Conservation (phyloP, 306 rosid species). For the Cicer pinnatifidum region DNA sequence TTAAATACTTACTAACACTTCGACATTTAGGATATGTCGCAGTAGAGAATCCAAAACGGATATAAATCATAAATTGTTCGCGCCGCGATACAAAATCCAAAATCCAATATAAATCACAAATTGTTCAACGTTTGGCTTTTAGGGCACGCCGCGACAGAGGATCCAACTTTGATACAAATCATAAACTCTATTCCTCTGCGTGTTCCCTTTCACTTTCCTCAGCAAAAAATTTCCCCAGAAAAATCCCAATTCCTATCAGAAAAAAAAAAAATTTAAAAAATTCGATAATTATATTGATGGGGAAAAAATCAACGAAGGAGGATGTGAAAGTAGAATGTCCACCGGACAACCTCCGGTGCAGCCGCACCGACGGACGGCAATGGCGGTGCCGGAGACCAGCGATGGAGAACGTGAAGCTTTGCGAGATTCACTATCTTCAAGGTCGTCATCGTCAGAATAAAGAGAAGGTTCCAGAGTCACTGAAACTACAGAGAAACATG, state of each 20-base stretch:
- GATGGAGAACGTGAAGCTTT: conserved; percentile 78
- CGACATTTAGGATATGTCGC: too few relatives aligned
- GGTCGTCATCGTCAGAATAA: conserved; percentile 81
- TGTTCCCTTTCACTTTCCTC: conserved; percentile 19
- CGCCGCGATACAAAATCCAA: too few relatives aligned
- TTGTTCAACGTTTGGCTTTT: neutral
- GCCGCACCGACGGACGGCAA: conserved; percentile 88
- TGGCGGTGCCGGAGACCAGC: conserved; percentile 91
- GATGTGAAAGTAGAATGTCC: conserved; percentile 57
- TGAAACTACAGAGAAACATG: conserved; percentile 66
- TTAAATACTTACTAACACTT: neutral
- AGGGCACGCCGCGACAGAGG: too few relatives aligned
- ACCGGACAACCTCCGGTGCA: conserved; percentile 84
- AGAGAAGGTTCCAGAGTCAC: conserved; percentile 86
- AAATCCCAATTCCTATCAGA: conserved; percentile 34
- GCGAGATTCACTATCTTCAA: conserved; percentile 90
- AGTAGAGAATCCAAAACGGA: neutral
- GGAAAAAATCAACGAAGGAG: conserved; percentile 3
- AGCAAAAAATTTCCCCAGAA: conserved; percentile 44
- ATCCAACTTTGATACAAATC: neutral
- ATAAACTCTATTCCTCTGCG: neutral
- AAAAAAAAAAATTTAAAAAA: neutral
- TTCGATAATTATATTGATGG: conserved; percentile 29
- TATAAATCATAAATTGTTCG: neutral
- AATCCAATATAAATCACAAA: conserved; percentile 19